These are phyloP conservation scores for Fusarium haematococcum DNA, from an alignment of 2,329 filamentous ascomycete species.

Conservation along the genomic window DNA sequence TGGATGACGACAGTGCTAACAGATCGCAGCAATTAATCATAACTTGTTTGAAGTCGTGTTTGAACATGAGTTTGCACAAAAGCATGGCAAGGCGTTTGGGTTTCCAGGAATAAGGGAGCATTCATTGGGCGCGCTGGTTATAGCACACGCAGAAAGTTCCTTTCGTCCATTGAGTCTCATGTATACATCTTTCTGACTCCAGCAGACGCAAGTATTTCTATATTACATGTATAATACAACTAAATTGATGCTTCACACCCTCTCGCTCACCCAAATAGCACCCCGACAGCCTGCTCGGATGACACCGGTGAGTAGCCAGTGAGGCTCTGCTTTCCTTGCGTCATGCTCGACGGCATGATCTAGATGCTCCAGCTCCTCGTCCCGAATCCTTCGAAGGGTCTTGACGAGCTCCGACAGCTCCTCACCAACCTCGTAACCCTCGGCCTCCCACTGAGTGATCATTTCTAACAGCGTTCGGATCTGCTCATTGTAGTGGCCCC, in stretches of 20 bases:
- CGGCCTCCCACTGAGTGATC: constrained; percentile 78
- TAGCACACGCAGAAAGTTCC: constrained; percentile 21
- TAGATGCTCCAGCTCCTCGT: constrained; percentile 96
- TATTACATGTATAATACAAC: constrained; percentile 46
- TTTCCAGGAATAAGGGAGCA: constrained; percentile 26
- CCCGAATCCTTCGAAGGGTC: constrained; percentile 84
- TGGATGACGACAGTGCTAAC: constrained; percentile 43
- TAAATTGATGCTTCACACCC: constrained; percentile 60
- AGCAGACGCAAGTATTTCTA: constrained; percentile 18
- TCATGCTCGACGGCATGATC: constrained; percentile 96
- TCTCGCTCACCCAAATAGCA: constrained; percentile 92
- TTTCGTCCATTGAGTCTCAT: constrained; percentile 20
- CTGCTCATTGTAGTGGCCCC: constrained; percentile 94
- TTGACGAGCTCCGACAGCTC: constrained; percentile 80
- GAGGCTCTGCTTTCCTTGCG: constrained; percentile 87
- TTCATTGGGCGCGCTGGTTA: constrained; percentile 26
- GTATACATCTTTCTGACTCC: constrained; percentile 33
- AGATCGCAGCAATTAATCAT: constrained; percentile 48
- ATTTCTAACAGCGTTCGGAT: constrained; percentile 85
- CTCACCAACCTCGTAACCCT: constrained; percentile 82
- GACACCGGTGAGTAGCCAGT: constrained; percentile 87
- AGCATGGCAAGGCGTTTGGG: constrained; percentile 43
- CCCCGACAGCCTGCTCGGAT: constrained; percentile 92
- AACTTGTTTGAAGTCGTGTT: not conserved
- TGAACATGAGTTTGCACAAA: constrained; percentile 18